Percentiles rank a stretch among this genome's conserved stretches.
phyloP scores from a whole-genome alignment of 139 green algal genomes.

The Micromonas pusilla region DNA sequence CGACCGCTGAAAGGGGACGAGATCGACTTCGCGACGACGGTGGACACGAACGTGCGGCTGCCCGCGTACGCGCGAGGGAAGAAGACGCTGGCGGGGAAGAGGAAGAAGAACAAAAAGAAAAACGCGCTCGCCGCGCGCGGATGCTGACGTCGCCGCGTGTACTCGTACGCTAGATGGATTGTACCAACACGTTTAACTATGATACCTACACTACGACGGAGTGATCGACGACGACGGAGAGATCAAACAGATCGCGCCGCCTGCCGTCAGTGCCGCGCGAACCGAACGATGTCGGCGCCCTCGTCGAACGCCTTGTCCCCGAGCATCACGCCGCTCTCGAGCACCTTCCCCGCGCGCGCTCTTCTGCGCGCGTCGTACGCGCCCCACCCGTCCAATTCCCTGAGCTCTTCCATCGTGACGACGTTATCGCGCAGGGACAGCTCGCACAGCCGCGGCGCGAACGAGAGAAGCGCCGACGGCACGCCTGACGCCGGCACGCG shows the following conservation, averaged over 20 bases:
- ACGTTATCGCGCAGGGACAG: constrained; percentile 1
- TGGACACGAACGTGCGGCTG: not conserved
- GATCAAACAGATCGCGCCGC: too few relatives aligned
- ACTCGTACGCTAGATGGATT: too few relatives aligned
- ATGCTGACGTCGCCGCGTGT: too few relatives aligned
- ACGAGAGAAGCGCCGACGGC: not conserved
- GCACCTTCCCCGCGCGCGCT: constrained; percentile 1
- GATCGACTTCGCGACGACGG: not conserved
- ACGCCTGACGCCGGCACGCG: not conserved
- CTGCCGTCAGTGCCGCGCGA: not conserved
- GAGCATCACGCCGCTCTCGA: not conserved
- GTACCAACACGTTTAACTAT: too few relatives aligned
- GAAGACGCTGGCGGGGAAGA: not conserved
- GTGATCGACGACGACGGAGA: too few relatives aligned
- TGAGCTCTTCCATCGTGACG: not conserved
- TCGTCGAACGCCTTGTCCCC: not conserved
- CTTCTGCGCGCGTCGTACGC: not conserved
- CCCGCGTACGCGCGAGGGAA: not conserved
- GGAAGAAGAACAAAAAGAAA: not conserved
- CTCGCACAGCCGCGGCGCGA: not conserved
- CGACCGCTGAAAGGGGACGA: not conserved
- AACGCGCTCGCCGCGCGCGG: not conserved
- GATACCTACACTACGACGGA: too few relatives aligned
- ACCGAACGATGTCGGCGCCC: not conserved
- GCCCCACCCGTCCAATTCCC: constrained; percentile 10